Base-by-base conservation (phyloP, 2,329 filamentous ascomycete genomes). In the Dactylonectria macrodidyma region DNA sequence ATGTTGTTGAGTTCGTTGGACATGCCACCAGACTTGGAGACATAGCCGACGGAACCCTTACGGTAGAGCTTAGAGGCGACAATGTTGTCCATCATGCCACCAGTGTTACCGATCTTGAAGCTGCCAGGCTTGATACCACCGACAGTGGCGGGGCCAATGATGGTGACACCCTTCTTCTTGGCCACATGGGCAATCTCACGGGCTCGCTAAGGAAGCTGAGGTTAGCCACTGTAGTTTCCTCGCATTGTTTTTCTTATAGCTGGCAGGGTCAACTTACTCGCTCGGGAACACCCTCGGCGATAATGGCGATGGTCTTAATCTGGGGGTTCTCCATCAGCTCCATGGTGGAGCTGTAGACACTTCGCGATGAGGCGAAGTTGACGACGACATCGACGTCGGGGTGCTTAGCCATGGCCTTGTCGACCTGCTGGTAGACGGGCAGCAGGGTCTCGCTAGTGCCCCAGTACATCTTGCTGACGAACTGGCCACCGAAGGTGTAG, bases 391-490 rank as follows among this genome's bases (percentile, higher is more conserved):
- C 96, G 73, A 98, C 96, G 76, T 99, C 96, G 71, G 89, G 91
- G 90, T 99, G 96, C 92, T 99, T 99, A 84, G 90, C 90, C 81
- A 98, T 91, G 77, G 96, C 96, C 89, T 98, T 97, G 77, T 90
- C 87, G 57, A 95, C 93, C 80, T 94, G 90, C 87, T 99, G 95
- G 90, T 99, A 99, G 82, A 99, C 96, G 72, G 96, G 96, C 77
- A 99, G 91, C 74, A 99, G 92, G 71, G 96, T 99, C 89, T 99
- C 96, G 87, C 95, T 98, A 81, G 96, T 99, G 81, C 96, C 96
- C 96, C 96, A 99, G 93, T 99, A 99, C 96, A 99, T 98, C 92
- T 99, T 99, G 92, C 95, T 98, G 82, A 99, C 96, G 91, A 99
- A 99, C 87, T 99, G 96, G 76, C 96, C 96, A 83, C 96, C 96